A percentile compares a stretch with the other conserved stretches of the same genome.
These are phyloP conservation scores for Cafeteria roenbergensis DNA, from an alignment of 108 stramenopile species.

Conservation along the genomic window DNA sequence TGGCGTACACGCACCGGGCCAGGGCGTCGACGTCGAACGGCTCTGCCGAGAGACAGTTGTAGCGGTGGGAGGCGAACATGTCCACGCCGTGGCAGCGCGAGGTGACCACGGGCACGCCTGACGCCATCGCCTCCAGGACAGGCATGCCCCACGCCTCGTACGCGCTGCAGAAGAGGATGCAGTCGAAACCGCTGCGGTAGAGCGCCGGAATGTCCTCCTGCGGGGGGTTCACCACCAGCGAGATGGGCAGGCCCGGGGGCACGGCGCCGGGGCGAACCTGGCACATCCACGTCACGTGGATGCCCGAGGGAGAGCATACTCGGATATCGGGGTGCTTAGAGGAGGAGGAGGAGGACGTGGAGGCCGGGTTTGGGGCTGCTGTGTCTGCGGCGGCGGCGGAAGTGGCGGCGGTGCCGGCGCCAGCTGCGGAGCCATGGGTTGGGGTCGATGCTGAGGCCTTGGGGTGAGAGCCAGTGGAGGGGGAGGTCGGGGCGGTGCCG, in stretches of 20 bases:
- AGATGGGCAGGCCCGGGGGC: background rate
- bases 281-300: slow-evolving; percentile 9
- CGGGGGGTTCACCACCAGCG: slow-evolving; percentile 1
- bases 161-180: background rate
- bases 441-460: too few relatives aligned
- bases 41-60: slow-evolving; percentile 2
- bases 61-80: background rate
- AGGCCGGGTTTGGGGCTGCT: too few relatives aligned
- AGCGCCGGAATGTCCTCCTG: background rate
- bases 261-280: background rate
- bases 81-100: slow-evolving; percentile 10
- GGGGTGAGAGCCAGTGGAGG: too few relatives aligned
- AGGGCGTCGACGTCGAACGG: background rate
- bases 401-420: too few relatives aligned
- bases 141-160: slow-evolving; percentile 16
- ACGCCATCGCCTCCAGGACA: slow-evolving; percentile 9
- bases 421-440: too few relatives aligned
- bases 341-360: too few relatives aligned
- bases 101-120: slow-evolving; percentile 3
- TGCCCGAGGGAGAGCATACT: background rate
- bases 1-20: background rate
- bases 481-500: too few relatives aligned
- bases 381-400: too few relatives aligned
- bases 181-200: background rate
- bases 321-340: too few relatives aligned